Conservation (phyloP, 1,139 yeast genomes). For the Nakaseomyces glabratus region DNA sequence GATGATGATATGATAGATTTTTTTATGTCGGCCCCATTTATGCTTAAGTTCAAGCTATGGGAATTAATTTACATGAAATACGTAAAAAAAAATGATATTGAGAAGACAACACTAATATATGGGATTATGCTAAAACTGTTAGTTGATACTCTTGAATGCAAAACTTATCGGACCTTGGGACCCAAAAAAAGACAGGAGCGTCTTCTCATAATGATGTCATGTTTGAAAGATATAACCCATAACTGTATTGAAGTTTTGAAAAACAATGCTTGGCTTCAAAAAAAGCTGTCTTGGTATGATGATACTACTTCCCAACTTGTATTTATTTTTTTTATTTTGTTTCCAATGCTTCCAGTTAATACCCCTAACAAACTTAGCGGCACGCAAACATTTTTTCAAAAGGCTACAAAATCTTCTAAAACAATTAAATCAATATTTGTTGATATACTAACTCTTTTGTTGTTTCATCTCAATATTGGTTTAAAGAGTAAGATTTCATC, state of each 20-base stretch:
- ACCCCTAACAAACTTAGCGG: conserved; percentile 13
- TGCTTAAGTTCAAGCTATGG: conserved; percentile 69
- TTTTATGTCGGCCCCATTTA: conserved; percentile 53
- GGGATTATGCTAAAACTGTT: conserved; percentile 41
- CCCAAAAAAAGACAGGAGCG: conserved; percentile 26
- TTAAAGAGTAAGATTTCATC: conserved; percentile 5
- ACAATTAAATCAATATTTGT: conserved; percentile 47
- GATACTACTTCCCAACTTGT: background rate
- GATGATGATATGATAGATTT: conserved; percentile 49
- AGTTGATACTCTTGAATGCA: conserved; percentile 33
- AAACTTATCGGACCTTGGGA: conserved; percentile 16
- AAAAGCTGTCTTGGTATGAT: background rate
- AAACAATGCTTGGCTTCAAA: conserved; percentile 3
- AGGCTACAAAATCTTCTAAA: conserved; percentile 31
- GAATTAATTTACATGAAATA: conserved; percentile 58
- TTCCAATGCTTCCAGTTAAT: conserved; percentile 2
- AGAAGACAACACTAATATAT: conserved; percentile 46
- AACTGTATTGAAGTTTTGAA: conserved; percentile 2
- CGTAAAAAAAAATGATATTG: conserved; percentile 34
- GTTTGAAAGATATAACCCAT: conserved; percentile 31
- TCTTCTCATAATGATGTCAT: conserved; percentile 38
- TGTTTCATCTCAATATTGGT: conserved; percentile 32
- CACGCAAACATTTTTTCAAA: conserved; percentile 25
- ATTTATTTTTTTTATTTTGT: background rate
- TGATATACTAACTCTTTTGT: conserved; percentile 35